Conservation (phyloP, 2,329 filamentous ascomycete species). For the Geoglossum cookeanum region DNA sequence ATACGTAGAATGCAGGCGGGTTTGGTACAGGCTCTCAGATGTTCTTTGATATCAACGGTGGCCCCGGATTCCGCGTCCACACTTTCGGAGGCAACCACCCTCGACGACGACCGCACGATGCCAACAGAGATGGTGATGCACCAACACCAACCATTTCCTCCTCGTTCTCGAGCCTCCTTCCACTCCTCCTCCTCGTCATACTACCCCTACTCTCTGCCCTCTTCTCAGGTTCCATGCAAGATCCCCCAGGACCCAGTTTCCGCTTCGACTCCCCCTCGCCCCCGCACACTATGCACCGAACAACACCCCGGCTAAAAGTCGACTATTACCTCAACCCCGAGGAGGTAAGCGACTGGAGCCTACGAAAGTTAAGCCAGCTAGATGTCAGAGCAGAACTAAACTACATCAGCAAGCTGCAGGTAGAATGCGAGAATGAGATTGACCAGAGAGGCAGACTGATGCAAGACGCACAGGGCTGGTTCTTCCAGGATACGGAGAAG, state of each 20-base stretch:
- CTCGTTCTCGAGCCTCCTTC: slow-evolving; percentile 56
- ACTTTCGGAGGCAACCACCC: slow-evolving; percentile 76
- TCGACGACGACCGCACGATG: slow-evolving; percentile 52
- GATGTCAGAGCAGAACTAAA: slow-evolving; percentile 60
- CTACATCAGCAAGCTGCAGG: slow-evolving; percentile 46
- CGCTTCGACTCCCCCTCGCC: slow-evolving; percentile 52
- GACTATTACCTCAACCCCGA: slow-evolving; percentile 71
- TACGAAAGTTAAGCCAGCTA: slow-evolving; percentile 50
- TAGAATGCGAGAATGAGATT: slow-evolving; percentile 58
- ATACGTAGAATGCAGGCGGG: slow-evolving; percentile 22
- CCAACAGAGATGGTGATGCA: slow-evolving; percentile 32
- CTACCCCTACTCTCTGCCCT: slow-evolving; percentile 67
- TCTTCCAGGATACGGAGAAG: slow-evolving; percentile 62
- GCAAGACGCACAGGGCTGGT: slow-evolving; percentile 73
- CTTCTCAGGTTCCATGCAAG: slow-evolving; percentile 30
- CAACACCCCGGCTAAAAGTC: slow-evolving; percentile 49
- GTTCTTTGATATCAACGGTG: slow-evolving; percentile 86
- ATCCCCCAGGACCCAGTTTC: slow-evolving; percentile 45
- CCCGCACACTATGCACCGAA: slow-evolving; percentile 56
- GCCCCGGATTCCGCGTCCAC: slow-evolving; percentile 80
- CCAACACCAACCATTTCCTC: slow-evolving; percentile 30
- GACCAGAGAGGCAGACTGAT: slow-evolving; percentile 44
- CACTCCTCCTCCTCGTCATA: slow-evolving; percentile 76
- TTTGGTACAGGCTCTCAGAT: slow-evolving; percentile 74
- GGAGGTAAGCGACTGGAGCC: slow-evolving; percentile 52